Conservation (phyloP, 1,284 basidiomycete genomes). For the Abortiporus biennis region DNA sequence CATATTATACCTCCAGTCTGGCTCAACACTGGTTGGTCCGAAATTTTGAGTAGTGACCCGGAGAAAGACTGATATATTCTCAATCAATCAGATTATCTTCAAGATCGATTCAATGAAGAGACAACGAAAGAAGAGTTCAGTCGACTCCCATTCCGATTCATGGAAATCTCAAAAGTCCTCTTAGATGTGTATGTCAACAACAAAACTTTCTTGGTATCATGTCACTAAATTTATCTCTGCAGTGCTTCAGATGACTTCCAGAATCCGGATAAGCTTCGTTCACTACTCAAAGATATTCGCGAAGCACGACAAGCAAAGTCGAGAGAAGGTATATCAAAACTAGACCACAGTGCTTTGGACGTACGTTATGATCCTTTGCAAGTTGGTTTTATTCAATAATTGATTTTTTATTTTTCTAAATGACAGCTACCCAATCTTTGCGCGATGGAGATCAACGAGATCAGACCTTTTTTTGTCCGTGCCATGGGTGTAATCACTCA, state of each 20-base stretch:
- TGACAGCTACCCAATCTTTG: slow-evolving; percentile 78
- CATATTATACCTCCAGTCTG: slow-evolving; percentile 86
- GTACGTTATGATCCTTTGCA: slow-evolving; percentile 32
- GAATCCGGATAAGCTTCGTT: slow-evolving; percentile 75
- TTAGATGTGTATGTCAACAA: slow-evolving; percentile 74
- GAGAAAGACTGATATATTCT: too few species aligned
- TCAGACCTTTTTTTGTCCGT: slow-evolving; percentile 83
- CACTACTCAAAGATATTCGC: slow-evolving; percentile 87
- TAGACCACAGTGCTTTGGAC: slow-evolving; percentile 75
- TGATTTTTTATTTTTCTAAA: neutral
- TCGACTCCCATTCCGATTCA: slow-evolving; percentile 78
- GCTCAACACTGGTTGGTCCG: slow-evolving; percentile 80
- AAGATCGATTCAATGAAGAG: slow-evolving; percentile 66
- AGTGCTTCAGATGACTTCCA: slow-evolving; percentile 90
- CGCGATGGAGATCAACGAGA: slow-evolving; percentile 89
- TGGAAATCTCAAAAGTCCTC: slow-evolving; percentile 85
- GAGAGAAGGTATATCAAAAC: slow-evolving; percentile 70
- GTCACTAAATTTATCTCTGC: slow-evolving; percentile 1
- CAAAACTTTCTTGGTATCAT: slow-evolving; percentile 2
- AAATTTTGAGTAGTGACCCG: too few species aligned
- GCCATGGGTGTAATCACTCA: slow-evolving; percentile 69
- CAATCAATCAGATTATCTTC: slow-evolving; percentile 82
- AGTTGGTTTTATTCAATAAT: neutral
- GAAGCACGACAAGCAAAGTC: slow-evolving; percentile 94
- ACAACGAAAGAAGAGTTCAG: slow-evolving; percentile 70